phyloP scores from a whole-genome alignment of 106 monocot species.

The Dendrobium officinale region DNA sequence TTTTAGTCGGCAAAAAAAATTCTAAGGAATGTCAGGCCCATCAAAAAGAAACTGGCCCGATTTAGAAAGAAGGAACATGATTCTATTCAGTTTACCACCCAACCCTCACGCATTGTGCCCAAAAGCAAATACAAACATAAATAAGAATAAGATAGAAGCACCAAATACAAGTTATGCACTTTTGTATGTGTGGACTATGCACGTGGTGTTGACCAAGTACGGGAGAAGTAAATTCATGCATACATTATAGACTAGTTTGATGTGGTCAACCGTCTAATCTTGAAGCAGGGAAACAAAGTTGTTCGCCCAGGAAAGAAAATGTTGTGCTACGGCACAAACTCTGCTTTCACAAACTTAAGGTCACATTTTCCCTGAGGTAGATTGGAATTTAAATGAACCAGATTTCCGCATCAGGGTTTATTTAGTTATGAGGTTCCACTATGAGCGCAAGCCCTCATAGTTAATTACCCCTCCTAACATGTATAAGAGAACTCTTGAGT shows the following conservation, averaged over 20 bases:
- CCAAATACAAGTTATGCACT: not conserved
- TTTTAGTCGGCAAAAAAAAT: not conserved
- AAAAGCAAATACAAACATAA: not conserved
- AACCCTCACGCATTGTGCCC: not conserved
- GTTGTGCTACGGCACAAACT: no score
- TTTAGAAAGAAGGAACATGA: not conserved
- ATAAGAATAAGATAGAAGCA: not conserved
- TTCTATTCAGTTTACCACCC: not conserved
- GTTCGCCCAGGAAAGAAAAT: no score
- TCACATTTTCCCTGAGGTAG: no score
- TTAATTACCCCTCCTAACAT: no score
- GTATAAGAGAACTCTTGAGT: no score
- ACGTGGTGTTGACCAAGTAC: not conserved
- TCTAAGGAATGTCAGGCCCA: not conserved
- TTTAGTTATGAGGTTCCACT: no score
- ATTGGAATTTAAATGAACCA: no score
- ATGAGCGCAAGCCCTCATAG: no score
- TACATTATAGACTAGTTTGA: not conserved
- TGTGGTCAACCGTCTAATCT: not conserved
- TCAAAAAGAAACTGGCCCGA: not conserved
- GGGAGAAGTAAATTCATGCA: not conserved
- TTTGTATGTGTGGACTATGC: not conserved
- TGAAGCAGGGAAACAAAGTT: not conserved
- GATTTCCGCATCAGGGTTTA: no score
- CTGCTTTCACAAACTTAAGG: no score